Base-by-base conservation (phyloP, 345 rosid species). In the Capsella bursapastoris region DNA sequence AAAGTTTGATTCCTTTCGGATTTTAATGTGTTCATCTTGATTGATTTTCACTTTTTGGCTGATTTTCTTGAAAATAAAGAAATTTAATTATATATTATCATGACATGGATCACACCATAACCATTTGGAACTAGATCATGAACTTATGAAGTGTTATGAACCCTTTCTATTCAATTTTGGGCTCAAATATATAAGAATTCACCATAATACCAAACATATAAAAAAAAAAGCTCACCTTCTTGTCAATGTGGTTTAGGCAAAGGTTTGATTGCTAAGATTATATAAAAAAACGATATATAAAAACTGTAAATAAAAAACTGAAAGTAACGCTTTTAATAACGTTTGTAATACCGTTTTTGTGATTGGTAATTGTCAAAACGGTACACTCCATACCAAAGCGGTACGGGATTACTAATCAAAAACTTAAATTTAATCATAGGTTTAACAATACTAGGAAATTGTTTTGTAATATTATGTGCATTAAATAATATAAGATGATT, bases 1-100 rank as follows among this genome's bases (percentile, higher is more conserved):
- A 40, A 44, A 27, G 66, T 55, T 76, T 53, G 35, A 70, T 76
- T 69, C 79, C 14, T 75, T 62, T 62, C 9, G 34, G 65, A 55
- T 61, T 76, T 62, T 27, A 44, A 68, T 53, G 47, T 52, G 47
- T 60, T 75, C n/a, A 25, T 68, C 44, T 60, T 62, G 16, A 55
- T 62, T 47, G 22, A 64, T 32, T 62, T 60, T 75, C 18, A 22
- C 29, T 55, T 59, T 38, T 68, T 60, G 14, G 51, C n/a, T 75
- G 13, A 32, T 11, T 22, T 31, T 49, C 38, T 16, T 43, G 29
- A 4, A 11, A 13, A 29, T 14, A 29, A 32, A 59, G 7, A 29
- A 25, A 18, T 7, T 31, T 52, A 59, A 22, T 32, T 41, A 47
- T 66, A 49, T 40, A 28, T 29, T 4, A 68, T 41, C 52, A 32